Conservation (phyloP, 164 flowering plant genomes). For the Tinospora cordifolia region DNA sequence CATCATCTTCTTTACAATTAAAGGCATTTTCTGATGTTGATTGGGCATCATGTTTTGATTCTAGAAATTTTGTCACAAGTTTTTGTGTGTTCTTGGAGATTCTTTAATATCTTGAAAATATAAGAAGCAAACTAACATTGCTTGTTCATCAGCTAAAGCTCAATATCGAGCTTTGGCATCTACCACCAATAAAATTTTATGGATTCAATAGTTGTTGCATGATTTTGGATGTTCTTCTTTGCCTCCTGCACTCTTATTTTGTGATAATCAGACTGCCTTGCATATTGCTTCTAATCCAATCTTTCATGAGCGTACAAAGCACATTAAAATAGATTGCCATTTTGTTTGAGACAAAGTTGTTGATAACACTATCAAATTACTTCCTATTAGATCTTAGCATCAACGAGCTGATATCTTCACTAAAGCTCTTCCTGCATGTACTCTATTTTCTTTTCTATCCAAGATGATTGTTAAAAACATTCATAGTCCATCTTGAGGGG, state of each 20-base stretch:
- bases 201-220: neutral
- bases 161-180: constrained; percentile 8
- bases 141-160: neutral
- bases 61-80: neutral
- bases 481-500: constrained; percentile 1
- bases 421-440: too few relatives aligned
- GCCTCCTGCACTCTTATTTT: neutral
- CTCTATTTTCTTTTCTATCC: neutral
- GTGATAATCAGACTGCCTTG: neutral
- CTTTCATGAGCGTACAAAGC: too few relatives aligned
- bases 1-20: neutral
- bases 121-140: constrained; percentile 5
- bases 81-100: constrained; percentile 6
- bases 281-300: neutral
- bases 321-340: too few relatives aligned
- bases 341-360: neutral
- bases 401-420: neutral
- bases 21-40: neutral
- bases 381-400: neutral
- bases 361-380: neutral
- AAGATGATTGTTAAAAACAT: neutral
- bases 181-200: neutral
- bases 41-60: neutral
- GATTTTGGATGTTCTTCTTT: neutral
- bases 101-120: constrained; percentile 3